A percentile compares a stretch with the other conserved stretches of the same genome.
Evolutionary conservation across 2,329 filamentous ascomycete genomes (phyloP).

Genomic region (Metarhizium rileyi): DNA sequence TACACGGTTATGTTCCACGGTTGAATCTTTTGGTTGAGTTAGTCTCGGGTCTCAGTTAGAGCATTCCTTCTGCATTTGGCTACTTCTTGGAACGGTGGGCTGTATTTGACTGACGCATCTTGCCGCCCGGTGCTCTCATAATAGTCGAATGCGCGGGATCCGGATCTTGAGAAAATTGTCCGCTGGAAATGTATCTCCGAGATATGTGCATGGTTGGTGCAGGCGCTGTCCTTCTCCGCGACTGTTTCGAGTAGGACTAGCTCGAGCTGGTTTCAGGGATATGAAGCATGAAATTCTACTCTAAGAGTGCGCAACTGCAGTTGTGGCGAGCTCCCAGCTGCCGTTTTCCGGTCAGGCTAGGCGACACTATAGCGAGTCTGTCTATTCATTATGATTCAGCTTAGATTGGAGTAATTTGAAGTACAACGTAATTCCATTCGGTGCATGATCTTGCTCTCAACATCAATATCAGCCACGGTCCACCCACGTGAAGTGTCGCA

Average conservation of each 20-base stretch:
- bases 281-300: background rate
- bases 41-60: background rate
- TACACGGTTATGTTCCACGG: conserved; percentile 24
- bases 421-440: background rate
- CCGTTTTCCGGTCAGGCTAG: background rate
- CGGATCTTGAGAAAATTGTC: background rate
- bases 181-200: background rate
- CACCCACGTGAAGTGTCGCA: too few species aligned
- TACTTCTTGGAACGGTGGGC: background rate
- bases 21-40: conserved; percentile 8
- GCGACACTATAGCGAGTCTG: background rate
- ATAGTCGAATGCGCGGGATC: background rate
- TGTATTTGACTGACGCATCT: background rate
- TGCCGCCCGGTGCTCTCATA: background rate
- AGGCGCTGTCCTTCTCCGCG: background rate
- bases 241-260: background rate
- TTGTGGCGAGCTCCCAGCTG: background rate
- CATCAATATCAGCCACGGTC: too few species aligned
- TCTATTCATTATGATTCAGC: background rate
- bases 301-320: background rate
- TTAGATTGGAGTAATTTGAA: background rate
- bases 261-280: background rate
- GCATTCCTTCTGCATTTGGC: background rate
- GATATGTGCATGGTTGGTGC: background rate
- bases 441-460: too few species aligned